A percentile compares a stretch with the other conserved stretches of the same genome.
These are phyloP conservation scores for Capsella bursapastoris DNA, from an alignment of 345 rosid genomes.

Conservation along the genomic window DNA sequence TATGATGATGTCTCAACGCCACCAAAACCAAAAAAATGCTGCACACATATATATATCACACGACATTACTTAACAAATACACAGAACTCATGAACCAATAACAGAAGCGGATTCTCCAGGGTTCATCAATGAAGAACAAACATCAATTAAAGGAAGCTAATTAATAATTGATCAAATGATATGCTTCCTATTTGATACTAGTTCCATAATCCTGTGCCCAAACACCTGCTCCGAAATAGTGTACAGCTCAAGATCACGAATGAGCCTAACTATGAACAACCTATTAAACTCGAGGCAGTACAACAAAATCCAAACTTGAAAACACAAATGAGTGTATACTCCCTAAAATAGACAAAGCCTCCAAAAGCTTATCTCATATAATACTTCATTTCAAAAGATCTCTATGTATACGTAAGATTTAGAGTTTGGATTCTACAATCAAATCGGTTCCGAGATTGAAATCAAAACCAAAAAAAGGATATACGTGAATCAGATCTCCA, in stretches of 20 bases:
- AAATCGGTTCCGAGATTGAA: conserved; percentile 1
- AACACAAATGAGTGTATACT: neutral
- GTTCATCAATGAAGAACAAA: neutral
- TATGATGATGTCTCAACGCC: conserved; percentile 43
- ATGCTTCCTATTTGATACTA: conserved; percentile 12
- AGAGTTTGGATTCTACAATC: conserved; percentile 13
- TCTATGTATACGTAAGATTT: neutral
- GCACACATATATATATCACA: conserved; percentile 25
- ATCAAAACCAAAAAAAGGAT: conserved; percentile 18
- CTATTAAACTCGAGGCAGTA: neutral
- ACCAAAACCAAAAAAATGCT: conserved; percentile 39
- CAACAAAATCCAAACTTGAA: neutral
- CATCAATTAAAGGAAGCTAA: neutral
- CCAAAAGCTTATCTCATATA: conserved; percentile 9
- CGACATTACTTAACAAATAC: conserved; percentile 17
- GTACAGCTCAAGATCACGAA: neutral
- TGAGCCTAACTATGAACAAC: conserved; percentile 9
- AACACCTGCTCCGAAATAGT: neutral
- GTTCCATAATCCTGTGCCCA: conserved; percentile 15
- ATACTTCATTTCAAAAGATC: neutral
- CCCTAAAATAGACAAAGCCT: conserved; percentile 4
- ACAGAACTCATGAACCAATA: conserved; percentile 5
- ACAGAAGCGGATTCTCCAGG: neutral
- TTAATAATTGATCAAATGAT: neutral
- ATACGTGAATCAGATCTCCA: conserved; percentile 19